Conservation (phyloP, 306 rosid genomes). For the Prunus armeniaca region DNA sequence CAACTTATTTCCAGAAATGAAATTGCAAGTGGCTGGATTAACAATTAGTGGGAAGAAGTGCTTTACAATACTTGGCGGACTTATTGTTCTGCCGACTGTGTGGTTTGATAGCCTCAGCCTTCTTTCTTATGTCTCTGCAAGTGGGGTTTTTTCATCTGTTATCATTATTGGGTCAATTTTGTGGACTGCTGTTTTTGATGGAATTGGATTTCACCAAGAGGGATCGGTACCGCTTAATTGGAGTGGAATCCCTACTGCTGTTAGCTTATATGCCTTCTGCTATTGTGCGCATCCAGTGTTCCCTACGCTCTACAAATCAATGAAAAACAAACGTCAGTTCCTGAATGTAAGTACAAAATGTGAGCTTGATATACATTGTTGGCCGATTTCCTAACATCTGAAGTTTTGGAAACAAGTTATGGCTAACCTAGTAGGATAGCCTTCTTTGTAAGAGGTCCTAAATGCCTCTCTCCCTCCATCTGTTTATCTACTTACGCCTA, state of each 20-base stretch:
- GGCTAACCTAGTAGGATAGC: too few relatives aligned
- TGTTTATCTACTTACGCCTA: too few relatives aligned
- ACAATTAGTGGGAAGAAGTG: constrained; percentile 30
- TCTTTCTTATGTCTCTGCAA: constrained; percentile 57
- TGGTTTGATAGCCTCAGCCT: constrained; percentile 56
- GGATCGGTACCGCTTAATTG: constrained; percentile 37
- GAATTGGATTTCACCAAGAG: constrained; percentile 37
- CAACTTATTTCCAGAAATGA: constrained; percentile 33
- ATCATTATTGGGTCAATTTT: constrained; percentile 42
- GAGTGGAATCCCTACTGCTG: constrained; percentile 56
- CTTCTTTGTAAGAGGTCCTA: too few relatives aligned
- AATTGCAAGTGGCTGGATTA: constrained; percentile 31
- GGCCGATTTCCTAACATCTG: neutral
- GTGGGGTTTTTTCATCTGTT: constrained; percentile 57
- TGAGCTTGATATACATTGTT: neutral
- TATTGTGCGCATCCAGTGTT: constrained; percentile 72
- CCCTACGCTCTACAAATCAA: constrained; percentile 60
- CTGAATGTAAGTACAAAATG: constrained; percentile 40
- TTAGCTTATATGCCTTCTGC: constrained; percentile 64
- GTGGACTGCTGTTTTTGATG: constrained; percentile 49
- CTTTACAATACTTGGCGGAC: constrained; percentile 39
- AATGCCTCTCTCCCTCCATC: too few relatives aligned
- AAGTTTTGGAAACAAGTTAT: neutral
- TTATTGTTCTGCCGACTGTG: constrained; percentile 49
- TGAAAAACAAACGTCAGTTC: constrained; percentile 56